Evolutionary conservation across 2,329 filamentous ascomycete species (phyloP).

Genomic region (Cordyceps militaris): DNA sequence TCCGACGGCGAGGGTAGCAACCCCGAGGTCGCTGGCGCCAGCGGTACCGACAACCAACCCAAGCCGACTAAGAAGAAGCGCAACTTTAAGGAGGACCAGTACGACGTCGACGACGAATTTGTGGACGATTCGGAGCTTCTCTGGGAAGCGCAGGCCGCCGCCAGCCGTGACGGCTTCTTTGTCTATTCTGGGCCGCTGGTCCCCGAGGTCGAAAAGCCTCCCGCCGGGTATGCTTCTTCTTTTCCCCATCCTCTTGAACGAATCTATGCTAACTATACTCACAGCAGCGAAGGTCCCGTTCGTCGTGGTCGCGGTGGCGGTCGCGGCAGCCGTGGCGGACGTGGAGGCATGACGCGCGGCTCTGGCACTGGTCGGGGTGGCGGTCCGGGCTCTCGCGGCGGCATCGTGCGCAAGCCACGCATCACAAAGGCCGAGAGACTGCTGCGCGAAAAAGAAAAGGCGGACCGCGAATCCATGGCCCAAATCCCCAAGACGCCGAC

Average conservation of each 20-base stretch:
- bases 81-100: slow-evolving; percentile 73
- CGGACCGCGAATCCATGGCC: slow-evolving; percentile 56
- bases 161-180: slow-evolving; percentile 94
- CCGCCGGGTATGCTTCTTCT: slow-evolving; percentile 40
- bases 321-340: slow-evolving; percentile 44
- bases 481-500: slow-evolving; percentile 32
- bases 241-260: not conserved
- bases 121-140: slow-evolving; percentile 90
- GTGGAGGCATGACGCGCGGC: slow-evolving; percentile 53
- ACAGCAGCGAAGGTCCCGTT: slow-evolving; percentile 64
- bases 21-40: slow-evolving; percentile 67
- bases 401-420: slow-evolving; percentile 72
- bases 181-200: slow-evolving; percentile 92
- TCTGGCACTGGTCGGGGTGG: slow-evolving; percentile 39
- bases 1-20: slow-evolving; percentile 75
- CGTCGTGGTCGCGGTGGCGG: slow-evolving; percentile 59
- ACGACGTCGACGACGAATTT: slow-evolving; percentile 77
- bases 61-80: slow-evolving; percentile 77
- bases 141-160: slow-evolving; percentile 92
- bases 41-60: slow-evolving; percentile 53
- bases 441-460: slow-evolving; percentile 38
- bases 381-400: slow-evolving; percentile 66
- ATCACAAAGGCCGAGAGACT: slow-evolving; percentile 68
- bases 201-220: slow-evolving; percentile 73
- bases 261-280: slow-evolving; percentile 26